phyloP scores from a whole-genome alignment of 768 basidiomycete species.

The Paxillus ammoniavirescens region DNA sequence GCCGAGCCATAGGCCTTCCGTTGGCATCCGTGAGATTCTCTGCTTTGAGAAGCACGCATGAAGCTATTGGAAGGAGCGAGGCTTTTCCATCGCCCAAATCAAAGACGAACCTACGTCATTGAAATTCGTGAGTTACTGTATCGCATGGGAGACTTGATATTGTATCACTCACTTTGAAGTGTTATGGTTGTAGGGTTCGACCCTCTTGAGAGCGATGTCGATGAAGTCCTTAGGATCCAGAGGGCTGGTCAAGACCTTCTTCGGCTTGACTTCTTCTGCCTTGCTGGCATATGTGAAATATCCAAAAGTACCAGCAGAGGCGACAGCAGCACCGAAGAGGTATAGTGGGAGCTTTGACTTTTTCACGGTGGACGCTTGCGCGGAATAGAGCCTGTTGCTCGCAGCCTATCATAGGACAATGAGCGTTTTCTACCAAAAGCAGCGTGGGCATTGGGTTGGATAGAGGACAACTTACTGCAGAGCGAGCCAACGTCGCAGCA shows the following conservation, averaged over 20 bases:
- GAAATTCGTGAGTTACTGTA: background rate
- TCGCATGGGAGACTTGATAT: background rate
- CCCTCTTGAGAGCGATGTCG: constrained; percentile 78
- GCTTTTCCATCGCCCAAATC: constrained; percentile 77
- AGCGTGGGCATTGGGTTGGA: background rate
- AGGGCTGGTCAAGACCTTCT: constrained; percentile 53
- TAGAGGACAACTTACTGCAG: constrained; percentile 31
- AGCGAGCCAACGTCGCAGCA: constrained; percentile 39
- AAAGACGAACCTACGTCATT: constrained; percentile 62
- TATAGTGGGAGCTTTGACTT: constrained; percentile 48
- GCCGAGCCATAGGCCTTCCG: constrained; percentile 85
- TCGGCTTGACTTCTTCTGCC: constrained; percentile 37
- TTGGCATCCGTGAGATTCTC: constrained; percentile 70
- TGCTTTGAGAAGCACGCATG: constrained; percentile 75
- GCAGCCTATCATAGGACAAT: constrained; percentile 25
- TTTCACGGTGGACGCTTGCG: constrained; percentile 44
- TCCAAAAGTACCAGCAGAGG: constrained; percentile 43
- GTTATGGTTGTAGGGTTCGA: constrained; percentile 93
- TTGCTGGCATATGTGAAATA: constrained; percentile 44
- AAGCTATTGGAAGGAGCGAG: constrained; percentile 75
- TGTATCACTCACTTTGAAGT: constrained; percentile 59
- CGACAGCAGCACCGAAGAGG: constrained; percentile 48
- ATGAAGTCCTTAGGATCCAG: constrained; percentile 74
- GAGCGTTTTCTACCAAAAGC: background rate
- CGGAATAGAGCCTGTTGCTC: constrained; percentile 45